Base-by-base conservation (phyloP, 2,329 filamentous ascomycete species). In the Aspergillus carbonarius region DNA sequence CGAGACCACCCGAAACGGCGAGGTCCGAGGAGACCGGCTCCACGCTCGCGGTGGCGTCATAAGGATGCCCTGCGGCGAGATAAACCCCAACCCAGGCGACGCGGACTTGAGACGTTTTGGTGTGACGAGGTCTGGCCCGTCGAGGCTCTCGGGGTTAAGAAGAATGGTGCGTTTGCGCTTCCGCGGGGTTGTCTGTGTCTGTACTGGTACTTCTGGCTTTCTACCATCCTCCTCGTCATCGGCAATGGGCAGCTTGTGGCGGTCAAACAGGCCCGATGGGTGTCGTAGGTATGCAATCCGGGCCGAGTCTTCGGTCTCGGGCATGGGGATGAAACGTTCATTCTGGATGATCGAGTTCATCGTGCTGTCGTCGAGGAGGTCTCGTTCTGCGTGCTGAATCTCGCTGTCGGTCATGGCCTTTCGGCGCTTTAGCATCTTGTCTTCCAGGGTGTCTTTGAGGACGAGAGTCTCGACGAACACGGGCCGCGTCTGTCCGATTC, bases 401-500 rank as follows among this genome's bases (percentile, higher is more conserved):
- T 81, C 78, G 69, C 59, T 76, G 32, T 86, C 85, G 0, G 88
- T 90, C 90, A 96, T 93, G 34, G 86, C 81, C 63, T 86, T 83
- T 46, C 90, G 83, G 4, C 91, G 84, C 59, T 88, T 82, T 5
- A 96, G 79, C 68, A 98, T 93, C 15, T 88, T 85, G 72, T 97
- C 91, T 69, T 97, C 93, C 9, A 97, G 85, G 9, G 90, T 96
- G 58, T 86, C 87, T 55, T 84, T 84, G 5, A 97, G 78, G 0
- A 97, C 88, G 1, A 97, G 78, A 0, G 92, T 97, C 76, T 97
- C 92, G 0, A 96, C 93, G 8, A 85, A 86, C 0, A 97, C 93
- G 0, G 87, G 85, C 60, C 85, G 88, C 0, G 78, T 87, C 72
- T 97, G 93, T 10, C 92, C 92, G 66, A 97, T 96, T 12, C 93